Evolutionary conservation across 768 basidiomycete species (phyloP), one percentile per base, ranked within the genome.

Genomic region (Phallus indusiatus): DNA sequence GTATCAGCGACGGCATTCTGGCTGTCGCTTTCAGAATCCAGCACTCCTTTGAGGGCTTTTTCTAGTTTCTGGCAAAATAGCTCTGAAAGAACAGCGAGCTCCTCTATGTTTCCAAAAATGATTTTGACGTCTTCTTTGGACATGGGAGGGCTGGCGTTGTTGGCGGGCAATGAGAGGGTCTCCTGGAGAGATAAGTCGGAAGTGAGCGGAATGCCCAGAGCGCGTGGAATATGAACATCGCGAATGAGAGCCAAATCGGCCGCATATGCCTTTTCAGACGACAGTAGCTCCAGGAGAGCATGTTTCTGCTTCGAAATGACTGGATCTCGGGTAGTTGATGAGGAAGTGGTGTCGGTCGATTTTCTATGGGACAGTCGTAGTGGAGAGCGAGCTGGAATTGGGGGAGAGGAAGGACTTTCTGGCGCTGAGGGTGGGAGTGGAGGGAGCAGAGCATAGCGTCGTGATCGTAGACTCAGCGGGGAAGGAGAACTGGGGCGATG

Each of bases 231-330:
- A 64, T 92, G 85, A 22, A 91, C 78, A 61, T 88, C 84, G 55
- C 84, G 78, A 62, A 92, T 82, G 56, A 91, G 74, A 16, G 84
- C 85, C 24, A 93, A 75, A 75, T 92, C 90, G n/a, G 83, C 83
- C 12, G 90, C 85, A 70, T 91, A 91, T 1, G 87, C 85, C 24
- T 86, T 76, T 67, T 93, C 90, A 20, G 87, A 88, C 11, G 85
- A 81, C 49, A 92, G 77, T 24, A 93, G 71, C 63, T 93, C 90
- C 54, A 82, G 79, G 20, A 92, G 73, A 9, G 89, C 89, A 68
- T 92, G 86, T 21, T 82, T 78, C 37, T 90, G 80, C 72, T 91
- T 91, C 24, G 84, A 78, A 66, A 82, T 59, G 55, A 53, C 54
- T 56, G 42, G 53, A 53, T 57, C 58, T 53, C 55, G 54, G 11